phyloP scores from a whole-genome alignment of 1,284 basidiomycete species.

The Pascua sp. region DNA sequence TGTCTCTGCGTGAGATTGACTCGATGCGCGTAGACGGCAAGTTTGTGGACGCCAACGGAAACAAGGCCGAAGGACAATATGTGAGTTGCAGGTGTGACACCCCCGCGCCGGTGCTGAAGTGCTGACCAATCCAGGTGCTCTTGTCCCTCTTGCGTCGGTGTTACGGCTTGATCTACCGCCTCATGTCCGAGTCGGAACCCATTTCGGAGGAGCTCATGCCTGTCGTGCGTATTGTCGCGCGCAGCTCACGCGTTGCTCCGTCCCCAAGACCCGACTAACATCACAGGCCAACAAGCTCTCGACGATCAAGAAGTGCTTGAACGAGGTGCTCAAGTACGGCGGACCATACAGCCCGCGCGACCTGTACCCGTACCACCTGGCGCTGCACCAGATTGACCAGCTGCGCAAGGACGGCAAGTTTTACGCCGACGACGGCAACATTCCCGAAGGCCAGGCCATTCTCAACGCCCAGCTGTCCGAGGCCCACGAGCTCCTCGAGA shows the following conservation, averaged over 20 bases:
- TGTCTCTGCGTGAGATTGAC: slow-evolving; percentile 94
- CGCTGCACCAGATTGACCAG: slow-evolving; percentile 90
- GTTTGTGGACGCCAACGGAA: slow-evolving; percentile 91
- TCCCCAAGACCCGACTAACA: slow-evolving; percentile 15
- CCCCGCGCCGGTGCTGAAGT: too few relatives aligned
- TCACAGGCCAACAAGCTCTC: slow-evolving; percentile 83
- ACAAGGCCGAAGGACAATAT: slow-evolving; percentile 55
- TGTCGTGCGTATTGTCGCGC: slow-evolving; percentile 68
- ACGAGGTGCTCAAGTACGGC: slow-evolving; percentile 95
- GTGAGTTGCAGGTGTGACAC: slow-evolving; percentile 11
- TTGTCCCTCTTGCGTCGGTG: slow-evolving; percentile 90
- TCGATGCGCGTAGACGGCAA: slow-evolving; percentile 95
- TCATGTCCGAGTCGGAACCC: slow-evolving; percentile 95
- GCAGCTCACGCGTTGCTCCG: too few relatives aligned
- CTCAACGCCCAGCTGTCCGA: slow-evolving; percentile 94
- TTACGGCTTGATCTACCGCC: slow-evolving; percentile 90
- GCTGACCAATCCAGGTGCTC: slow-evolving; percentile 61
- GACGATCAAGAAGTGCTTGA: slow-evolving; percentile 92
- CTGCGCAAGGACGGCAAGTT: slow-evolving; percentile 92
- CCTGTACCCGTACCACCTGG: slow-evolving; percentile 94
- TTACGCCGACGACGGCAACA: slow-evolving; percentile 61
- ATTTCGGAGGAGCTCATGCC: slow-evolving; percentile 99
- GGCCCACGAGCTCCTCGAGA: slow-evolving; percentile 91
- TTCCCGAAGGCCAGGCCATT: slow-evolving; percentile 96
- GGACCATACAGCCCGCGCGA: slow-evolving; percentile 94